Evolutionary conservation across 306 rosid species (phyloP), one percentile per base, ranked within the genome.

Genomic region (Alnus rubra): DNA sequence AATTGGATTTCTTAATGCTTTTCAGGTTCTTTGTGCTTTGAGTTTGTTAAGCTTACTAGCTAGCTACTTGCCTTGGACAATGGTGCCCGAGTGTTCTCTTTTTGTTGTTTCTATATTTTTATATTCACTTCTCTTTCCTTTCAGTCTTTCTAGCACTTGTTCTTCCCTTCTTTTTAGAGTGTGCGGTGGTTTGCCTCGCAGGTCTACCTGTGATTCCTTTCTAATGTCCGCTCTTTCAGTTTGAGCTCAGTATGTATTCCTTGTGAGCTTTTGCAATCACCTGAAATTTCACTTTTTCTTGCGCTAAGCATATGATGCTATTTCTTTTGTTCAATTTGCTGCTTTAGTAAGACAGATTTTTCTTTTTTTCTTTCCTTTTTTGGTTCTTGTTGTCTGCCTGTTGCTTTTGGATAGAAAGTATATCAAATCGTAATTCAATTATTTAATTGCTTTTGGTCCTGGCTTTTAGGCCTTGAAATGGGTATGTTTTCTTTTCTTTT

Each of bases 181-280:
- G 7, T 44, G 56, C 16, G 54, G 63, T 59, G 28, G 44, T 35
- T 51, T 71, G 63, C 51, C 62, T 52, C 71, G n/a, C 31, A 47
- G 77, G 68, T 15, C 67, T 54, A 16, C 62, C 59, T 9, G 28
- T 18, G 23, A 58, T 35, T 23, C 51, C 52, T 64, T 7, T 18
- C 71, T 33, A 16, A 64, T 15, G 12, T 64, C 35, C 71, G 15
- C 47, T 64, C 70, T 78, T 56, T 14, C 42, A 72, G 28, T 78
- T 45, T 15, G 56, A 50, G 16, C 23, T 45, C 51, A 51, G 58
- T 44, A 16, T 71, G 37, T 33, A 52, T 52, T 28, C 53, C 74
- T 62, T 44, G 84, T 28, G 60, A 83, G 3, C 44, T 15, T 58
- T n/a, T 75, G 72, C 76, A 44, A 23, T 63, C 52, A 33, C 65